Evolutionary conservation across 495 filamentous ascomycete species (phyloP).

Genomic region (Pyronema omphalodes): DNA sequence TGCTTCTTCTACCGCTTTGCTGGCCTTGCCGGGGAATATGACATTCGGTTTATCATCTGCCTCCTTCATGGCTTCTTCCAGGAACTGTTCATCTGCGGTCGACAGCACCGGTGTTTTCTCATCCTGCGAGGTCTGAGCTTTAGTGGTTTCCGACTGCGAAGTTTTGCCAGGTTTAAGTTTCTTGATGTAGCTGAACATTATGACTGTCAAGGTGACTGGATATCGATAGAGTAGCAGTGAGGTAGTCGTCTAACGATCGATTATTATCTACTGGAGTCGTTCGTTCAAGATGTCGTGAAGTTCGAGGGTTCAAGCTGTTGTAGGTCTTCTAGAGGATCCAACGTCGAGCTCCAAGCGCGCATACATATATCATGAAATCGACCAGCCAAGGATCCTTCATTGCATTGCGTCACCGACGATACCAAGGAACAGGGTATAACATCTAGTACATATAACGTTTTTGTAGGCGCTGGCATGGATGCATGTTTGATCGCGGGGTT

Average conservation of each 20-base stretch:
- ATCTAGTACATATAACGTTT: no score
- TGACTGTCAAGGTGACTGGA: background rate
- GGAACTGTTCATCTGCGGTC: conserved; percentile 37
- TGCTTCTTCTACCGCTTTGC: conserved; percentile 27
- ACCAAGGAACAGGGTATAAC: no score
- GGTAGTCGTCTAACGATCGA: background rate
- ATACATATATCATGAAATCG: no score
- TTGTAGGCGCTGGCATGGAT: no score
- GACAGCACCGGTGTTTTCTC: conserved; percentile 30
- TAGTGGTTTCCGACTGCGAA: background rate
- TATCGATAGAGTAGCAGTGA: background rate
- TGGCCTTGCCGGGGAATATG: conserved; percentile 12
- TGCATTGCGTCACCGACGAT: no score
- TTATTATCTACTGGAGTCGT: no score
- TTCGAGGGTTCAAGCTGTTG: background rate
- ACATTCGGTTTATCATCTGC: conserved; percentile 28
- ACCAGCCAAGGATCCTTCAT: no score
- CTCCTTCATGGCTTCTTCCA: conserved; percentile 18
- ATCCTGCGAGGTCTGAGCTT: background rate
- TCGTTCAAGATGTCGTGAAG: background rate
- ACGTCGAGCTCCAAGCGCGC: background rate
- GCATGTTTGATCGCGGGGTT: no score
- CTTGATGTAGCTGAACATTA: conserved; percentile 4
- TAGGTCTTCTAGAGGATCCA: background rate
- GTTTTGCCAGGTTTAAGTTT: background rate